Percentiles rank a stretch among this genome's conserved stretches.
Conservation (phyloP, 2,329 filamentous ascomycete genomes). For the Ascochyta lentis region DNA sequence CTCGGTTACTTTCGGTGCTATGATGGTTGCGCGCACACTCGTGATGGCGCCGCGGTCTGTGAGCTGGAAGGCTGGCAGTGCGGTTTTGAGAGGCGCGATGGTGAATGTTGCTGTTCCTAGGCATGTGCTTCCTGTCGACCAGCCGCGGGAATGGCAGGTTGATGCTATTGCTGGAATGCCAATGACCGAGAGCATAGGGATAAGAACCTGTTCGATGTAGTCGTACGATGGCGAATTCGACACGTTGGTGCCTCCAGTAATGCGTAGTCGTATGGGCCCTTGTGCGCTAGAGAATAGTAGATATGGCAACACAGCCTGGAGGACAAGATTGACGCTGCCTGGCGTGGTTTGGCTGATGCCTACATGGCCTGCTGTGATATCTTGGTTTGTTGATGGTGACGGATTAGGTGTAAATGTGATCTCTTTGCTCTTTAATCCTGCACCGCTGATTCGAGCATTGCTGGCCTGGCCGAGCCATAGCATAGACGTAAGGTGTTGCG, state of each 20-base stretch:
- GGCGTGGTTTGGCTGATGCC: slow-evolving; percentile 49
- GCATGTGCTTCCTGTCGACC: slow-evolving; percentile 55
- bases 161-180: slow-evolving; percentile 57
- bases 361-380: slow-evolving; percentile 37
- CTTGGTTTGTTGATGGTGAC: neutral
- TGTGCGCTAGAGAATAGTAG: slow-evolving; percentile 53
- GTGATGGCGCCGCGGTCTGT: slow-evolving; percentile 32
- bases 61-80: slow-evolving; percentile 49
- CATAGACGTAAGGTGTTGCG: slow-evolving; percentile 63
- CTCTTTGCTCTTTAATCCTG: slow-evolving; percentile 52
- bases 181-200: slow-evolving; percentile 59
- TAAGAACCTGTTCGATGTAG: slow-evolving; percentile 62
- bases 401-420: slow-evolving; percentile 46
- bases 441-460: slow-evolving; percentile 52
- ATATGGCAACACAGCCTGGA: slow-evolving; percentile 67
- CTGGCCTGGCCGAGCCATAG: slow-evolving; percentile 60
- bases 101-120: slow-evolving; percentile 60
- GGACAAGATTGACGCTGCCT: slow-evolving; percentile 62
- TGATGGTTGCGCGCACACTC: slow-evolving; percentile 46
- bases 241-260: slow-evolving; percentile 66
- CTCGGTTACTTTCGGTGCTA: slow-evolving; percentile 47
- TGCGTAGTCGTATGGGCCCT: slow-evolving; percentile 46
- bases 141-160: slow-evolving; percentile 58
- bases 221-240: slow-evolving; percentile 62
- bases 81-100: slow-evolving; percentile 51